Evolutionary conservation across 2,329 filamentous ascomycete genomes (phyloP).

Genomic region (Ophiocordyceps robertsii): DNA sequence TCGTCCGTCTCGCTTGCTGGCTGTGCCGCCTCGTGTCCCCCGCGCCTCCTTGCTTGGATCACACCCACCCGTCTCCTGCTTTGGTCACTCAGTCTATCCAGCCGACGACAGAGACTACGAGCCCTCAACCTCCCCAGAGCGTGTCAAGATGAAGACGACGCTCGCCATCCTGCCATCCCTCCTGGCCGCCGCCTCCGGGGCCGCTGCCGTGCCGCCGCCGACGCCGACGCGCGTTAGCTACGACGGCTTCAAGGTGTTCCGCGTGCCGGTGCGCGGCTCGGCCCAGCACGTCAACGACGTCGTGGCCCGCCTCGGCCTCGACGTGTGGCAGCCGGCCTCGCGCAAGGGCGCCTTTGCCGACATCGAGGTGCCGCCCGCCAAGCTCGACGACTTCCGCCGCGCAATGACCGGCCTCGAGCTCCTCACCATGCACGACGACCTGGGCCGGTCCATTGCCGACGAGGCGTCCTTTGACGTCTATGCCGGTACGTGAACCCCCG

Average conservation of each 20-base stretch:
- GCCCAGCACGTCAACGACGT: constrained; percentile 18
- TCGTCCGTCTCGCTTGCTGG: too few species aligned
- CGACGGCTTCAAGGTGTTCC: constrained; percentile 30
- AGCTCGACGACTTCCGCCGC: constrained; percentile 18
- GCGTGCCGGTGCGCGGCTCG: constrained; percentile 22
- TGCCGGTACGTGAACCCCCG: constrained; percentile 9
- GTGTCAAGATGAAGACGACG: constrained; percentile 7
- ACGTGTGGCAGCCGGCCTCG: constrained; percentile 22
- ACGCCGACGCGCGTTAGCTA: constrained; percentile 18
- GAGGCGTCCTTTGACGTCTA: constrained; percentile 18
- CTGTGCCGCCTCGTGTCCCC: too few species aligned
- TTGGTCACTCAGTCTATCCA: too few species aligned
- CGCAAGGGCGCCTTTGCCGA: constrained; percentile 21
- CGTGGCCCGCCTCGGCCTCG: constrained; percentile 18
- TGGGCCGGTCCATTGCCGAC: constrained; percentile 22
- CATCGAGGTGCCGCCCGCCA: constrained; percentile 23
- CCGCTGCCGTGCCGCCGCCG: constrained; percentile 1
- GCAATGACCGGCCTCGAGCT: constrained; percentile 17
- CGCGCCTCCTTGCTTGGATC: too few species aligned
- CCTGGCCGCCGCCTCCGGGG: constrained; percentile 6
- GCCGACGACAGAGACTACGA: too few species aligned
- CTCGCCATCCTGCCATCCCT: constrained; percentile 5
- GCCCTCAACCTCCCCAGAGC: too few species aligned
- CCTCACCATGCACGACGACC: constrained; percentile 23
- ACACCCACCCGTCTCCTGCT: too few species aligned